Base-by-base conservation (phyloP, 179 eudicot species). In the Corrigiola litoralis region DNA sequence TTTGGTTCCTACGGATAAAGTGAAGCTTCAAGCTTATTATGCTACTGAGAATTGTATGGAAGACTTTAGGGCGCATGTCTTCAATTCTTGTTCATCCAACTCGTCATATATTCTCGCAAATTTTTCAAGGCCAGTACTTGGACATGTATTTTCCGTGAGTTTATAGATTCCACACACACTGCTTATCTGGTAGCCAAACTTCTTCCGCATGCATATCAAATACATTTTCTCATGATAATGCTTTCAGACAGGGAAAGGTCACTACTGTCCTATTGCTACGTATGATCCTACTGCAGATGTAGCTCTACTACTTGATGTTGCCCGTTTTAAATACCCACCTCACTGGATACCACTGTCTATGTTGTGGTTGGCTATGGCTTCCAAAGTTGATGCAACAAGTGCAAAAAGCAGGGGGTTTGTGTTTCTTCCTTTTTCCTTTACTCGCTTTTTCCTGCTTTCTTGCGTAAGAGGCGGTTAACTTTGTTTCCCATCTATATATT, bases 41-140 rank as follows among this genome's bases (percentile, higher is more conserved):
- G 66, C 42, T 4, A 16, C 18, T 47, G 55, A 62, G 17, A 21
- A 55, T 47, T 62, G 55, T 18, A 13, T 62, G 24, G 10, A 31
- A 32, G 44, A 31, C 10, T 62, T 62, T 14, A 46, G 55, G 44
- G 27, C 46, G 20, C 55, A 18, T 21, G 29, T 62, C 18, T 17
- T 3, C 3, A 32, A 3, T 20, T 47, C 55, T 21, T 62, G 55
- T 23, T 62, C 66, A 7, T 46, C 66, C 0, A 20, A 62, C 2
- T 44, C 66, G 6, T 62, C 66, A 32, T 47, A 62, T 62, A 47
- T 62, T 20, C 66, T 62, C 18, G 66, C 55, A 46, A 32, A 21
- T 47, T 62, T n/a, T 42, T 62, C 20, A 6, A 62, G 55, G 20
- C 29, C 31, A 12, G 41, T 21, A 13, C 55, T 62, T 1, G 54